Percentiles rank a stretch among this genome's conserved stretches.
These are phyloP conservation scores for Candida xiaguanensis DNA, from an alignment of 805 yeast genomes.

Conservation along the genomic window DNA sequence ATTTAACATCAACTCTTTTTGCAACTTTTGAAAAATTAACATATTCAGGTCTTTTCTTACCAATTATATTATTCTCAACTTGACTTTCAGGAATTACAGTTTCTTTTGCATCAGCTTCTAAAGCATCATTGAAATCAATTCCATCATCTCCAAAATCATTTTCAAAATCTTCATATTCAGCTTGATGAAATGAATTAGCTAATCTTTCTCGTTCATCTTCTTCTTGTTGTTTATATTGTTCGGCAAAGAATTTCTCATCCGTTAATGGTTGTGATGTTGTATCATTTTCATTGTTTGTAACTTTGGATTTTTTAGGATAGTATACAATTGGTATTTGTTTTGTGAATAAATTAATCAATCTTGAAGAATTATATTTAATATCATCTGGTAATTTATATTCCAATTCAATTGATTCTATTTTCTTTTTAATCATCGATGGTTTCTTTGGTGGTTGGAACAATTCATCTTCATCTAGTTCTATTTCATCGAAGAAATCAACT, in stretches of 20 bases:
- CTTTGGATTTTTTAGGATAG: constrained; percentile 12
- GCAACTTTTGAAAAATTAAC: constrained; percentile 42
- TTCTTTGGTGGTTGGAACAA: constrained; percentile 32
- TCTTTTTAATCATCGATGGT: constrained; percentile 11
- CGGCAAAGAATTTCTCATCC: constrained; percentile 74
- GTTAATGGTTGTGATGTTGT: constrained; percentile 29
- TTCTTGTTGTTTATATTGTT: constrained; percentile 46
- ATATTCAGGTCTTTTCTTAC: constrained; percentile 32
- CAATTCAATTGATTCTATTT: constrained; percentile 7
- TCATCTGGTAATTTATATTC: constrained; percentile 65
- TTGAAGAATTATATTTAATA: constrained; percentile 63
- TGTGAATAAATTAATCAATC: constrained; percentile 61
- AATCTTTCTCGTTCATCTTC: constrained; percentile 35
- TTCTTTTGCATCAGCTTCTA: constrained; percentile 14
- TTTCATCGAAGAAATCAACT: constrained; percentile 27
- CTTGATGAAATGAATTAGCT: constrained; percentile 37
- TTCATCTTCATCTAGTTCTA: constrained; percentile 29
- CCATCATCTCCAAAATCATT: constrained; percentile 32
- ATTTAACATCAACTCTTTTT: constrained; percentile 38
- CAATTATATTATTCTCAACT: constrained; percentile 9
- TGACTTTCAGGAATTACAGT: constrained; percentile 8
- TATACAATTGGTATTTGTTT: constrained; percentile 31
- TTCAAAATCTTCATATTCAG: constrained; percentile 38
- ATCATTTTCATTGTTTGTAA: neutral
- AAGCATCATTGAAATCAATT: constrained; percentile 43